Evolutionary conservation across 2,329 filamentous ascomycete genomes (phyloP), one percentile per base, ranked within the genome.

Genomic region (Plenodomus biglobosus): DNA sequence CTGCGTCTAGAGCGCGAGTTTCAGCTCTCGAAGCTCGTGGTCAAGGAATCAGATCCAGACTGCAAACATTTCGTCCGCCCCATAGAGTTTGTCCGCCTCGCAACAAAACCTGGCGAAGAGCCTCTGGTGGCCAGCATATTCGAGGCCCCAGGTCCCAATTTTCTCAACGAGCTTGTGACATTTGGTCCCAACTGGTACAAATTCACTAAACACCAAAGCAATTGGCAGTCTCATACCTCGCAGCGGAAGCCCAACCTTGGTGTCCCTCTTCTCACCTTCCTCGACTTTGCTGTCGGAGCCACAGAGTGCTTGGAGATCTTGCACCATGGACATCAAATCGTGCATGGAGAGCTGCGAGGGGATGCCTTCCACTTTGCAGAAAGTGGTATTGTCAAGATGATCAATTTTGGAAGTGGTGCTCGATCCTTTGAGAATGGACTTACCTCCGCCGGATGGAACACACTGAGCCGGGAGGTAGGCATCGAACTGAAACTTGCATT

Each of bases 281-380:
- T 97, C 21, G 87, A 95, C 63, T 96, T 96, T 66, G 92, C 92
- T 22, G 89, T 96, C 49, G 92, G 92, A 19, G 88, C 92, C 1
- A 84, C 88, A 5, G 84, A 95, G 69, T 95, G 90, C 65, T 74
- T 95, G 40, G 92, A 96, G 70, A 85, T 95, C 39, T 75, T 97
- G n/a, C 92, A 97, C 63, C 91, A 96, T 71, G 86, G 88, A 8
- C 83, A 92, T 48, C 86, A 89, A 51, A 84, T 91, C 48, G 86
- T 96, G 1, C 92, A 96, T 62, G 92, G 92, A 38, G 92, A 97
- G 72, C 86, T 97, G 42, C 83, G 92, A 21, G 88, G 86, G 4
- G 92, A 97, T 71, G 88, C 91, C 0, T 96, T 96, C 64, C 90
- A 96, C 67, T 95, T 89, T 76, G 88, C 88, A 60, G 83, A 90